Evolutionary conservation across 805 yeast genomes (phyloP).

Genomic region (Debaryomyces castellii): DNA sequence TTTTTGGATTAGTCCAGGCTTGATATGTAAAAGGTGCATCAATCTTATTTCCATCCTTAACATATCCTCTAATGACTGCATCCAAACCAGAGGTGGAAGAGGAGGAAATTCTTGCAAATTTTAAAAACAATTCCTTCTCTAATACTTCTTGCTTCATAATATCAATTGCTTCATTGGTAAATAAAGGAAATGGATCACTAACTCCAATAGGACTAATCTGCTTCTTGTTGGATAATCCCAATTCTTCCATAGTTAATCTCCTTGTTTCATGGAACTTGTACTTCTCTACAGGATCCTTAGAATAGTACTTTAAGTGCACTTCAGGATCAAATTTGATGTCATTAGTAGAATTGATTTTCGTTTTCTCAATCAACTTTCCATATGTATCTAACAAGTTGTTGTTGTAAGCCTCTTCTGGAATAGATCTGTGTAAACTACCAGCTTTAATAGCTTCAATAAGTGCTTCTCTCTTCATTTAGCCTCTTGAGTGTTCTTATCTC

Average conservation of each 20-base stretch:
- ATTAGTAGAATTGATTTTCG: not conserved
- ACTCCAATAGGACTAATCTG: slow-evolving; percentile 59
- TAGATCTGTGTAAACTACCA: slow-evolving; percentile 36
- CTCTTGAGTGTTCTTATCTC: too few relatives aligned
- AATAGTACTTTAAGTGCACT: slow-evolving; percentile 29
- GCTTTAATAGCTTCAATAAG: slow-evolving; percentile 29
- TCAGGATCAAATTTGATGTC: slow-evolving; percentile 28
- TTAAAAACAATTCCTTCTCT: slow-evolving; percentile 43
- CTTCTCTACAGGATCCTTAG: slow-evolving; percentile 15
- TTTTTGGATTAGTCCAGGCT: slow-evolving; percentile 62
- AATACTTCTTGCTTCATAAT: slow-evolving; percentile 59
- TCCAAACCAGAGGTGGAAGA: slow-evolving; percentile 51
- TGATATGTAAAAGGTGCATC: slow-evolving; percentile 51
- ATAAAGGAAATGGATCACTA: slow-evolving; percentile 58
- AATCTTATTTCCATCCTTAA: slow-evolving; percentile 27
- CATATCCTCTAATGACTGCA: slow-evolving; percentile 51
- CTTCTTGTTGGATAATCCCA: slow-evolving; percentile 43
- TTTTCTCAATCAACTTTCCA: slow-evolving; percentile 8
- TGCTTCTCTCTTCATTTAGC: slow-evolving; percentile 31
- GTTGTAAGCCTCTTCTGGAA: slow-evolving; percentile 32
- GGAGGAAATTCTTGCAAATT: slow-evolving; percentile 43
- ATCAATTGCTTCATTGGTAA: slow-evolving; percentile 58
- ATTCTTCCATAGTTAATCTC: slow-evolving; percentile 45
- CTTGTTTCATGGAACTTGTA: slow-evolving; percentile 23
- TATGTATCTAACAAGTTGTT: slow-evolving; percentile 30